These are phyloP conservation scores for Penicillium lividum DNA, from an alignment of 495 filamentous ascomycete genomes.

Conservation along the genomic window DNA sequence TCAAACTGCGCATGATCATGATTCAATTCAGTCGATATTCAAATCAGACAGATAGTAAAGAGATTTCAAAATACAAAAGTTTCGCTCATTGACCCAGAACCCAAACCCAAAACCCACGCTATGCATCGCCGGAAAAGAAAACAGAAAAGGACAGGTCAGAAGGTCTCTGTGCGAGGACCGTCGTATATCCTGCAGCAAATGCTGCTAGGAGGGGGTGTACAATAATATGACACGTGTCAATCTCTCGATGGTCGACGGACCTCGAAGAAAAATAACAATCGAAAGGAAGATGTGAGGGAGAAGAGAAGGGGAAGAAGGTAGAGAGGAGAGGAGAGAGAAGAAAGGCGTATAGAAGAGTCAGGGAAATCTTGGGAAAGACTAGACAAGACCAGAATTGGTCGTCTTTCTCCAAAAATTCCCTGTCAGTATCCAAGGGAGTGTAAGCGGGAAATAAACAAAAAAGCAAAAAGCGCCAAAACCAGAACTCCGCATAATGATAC, in stretches of 20 bases:
- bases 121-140: constrained; percentile 24
- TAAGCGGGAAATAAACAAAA: neutral
- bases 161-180: neutral
- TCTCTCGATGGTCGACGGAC: constrained; percentile 16
- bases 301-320: constrained; percentile 6
- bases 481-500: constrained; percentile 24
- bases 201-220: constrained; percentile 17
- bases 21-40: neutral
- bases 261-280: constrained; percentile 4
- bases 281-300: constrained; percentile 10
- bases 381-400: neutral
- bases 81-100: constrained; percentile 25
- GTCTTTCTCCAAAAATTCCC: neutral
- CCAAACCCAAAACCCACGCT: constrained; percentile 28
- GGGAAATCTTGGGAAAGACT: neutral
- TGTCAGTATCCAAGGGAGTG: neutral
- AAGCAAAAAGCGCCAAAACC: constrained; percentile 6
- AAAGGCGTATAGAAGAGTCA: neutral
- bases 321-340: constrained; percentile 9
- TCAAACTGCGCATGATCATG: neutral
- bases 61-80: constrained; percentile 12
- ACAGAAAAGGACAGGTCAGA: constrained; percentile 9
- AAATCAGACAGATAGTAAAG: neutral
- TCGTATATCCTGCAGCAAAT: constrained; percentile 14
- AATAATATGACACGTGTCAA: constrained; percentile 27